Conservation (phyloP, 352 stramenopile species). For the Phytophthora citrophthora region DNA sequence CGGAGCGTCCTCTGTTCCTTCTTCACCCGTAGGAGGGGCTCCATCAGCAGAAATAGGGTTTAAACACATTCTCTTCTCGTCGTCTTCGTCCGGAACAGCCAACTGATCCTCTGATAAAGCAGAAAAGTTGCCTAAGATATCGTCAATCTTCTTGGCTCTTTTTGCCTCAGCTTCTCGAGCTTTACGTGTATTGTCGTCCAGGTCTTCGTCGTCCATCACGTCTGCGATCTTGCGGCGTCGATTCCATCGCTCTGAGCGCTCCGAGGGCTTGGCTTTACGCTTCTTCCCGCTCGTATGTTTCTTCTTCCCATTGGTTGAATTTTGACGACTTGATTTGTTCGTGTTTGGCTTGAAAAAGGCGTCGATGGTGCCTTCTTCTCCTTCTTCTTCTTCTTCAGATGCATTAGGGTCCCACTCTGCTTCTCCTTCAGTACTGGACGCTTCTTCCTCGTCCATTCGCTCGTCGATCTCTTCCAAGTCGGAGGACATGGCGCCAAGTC, state of each 20-base stretch:
- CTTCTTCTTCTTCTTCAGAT: slow-evolving; percentile 19
- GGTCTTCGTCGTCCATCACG: slow-evolving; percentile 70
- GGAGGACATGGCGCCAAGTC: slow-evolving; percentile 21
- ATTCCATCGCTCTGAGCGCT: slow-evolving; percentile 44
- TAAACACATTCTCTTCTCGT: slow-evolving; percentile 59
- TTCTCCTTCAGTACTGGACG: slow-evolving; percentile 33
- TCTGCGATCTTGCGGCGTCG: slow-evolving; percentile 69
- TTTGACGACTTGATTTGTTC: neutral
- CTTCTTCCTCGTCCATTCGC: slow-evolving; percentile 13
- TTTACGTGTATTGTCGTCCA: slow-evolving; percentile 65
- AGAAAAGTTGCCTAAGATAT: slow-evolving; percentile 45
- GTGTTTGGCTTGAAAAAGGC: slow-evolving; percentile 14
- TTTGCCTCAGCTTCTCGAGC: slow-evolving; percentile 71
- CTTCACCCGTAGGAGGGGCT: slow-evolving; percentile 40
- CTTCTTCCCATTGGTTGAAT: neutral
- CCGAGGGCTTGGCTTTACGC: slow-evolving; percentile 26
- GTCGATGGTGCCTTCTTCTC: slow-evolving; percentile 7
- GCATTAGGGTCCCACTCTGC: slow-evolving; percentile 42
- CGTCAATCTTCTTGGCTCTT: slow-evolving; percentile 45
- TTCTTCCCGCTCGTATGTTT: slow-evolving; percentile 25
- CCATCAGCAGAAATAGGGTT: slow-evolving; percentile 56
- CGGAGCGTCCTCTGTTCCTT: slow-evolving; percentile 55
- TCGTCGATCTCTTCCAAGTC: slow-evolving; percentile 20
- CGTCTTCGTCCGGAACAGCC: slow-evolving; percentile 17
- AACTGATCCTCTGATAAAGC: slow-evolving; percentile 43